Base-by-base conservation (phyloP, 768 basidiomycete species). In the Russula vinacea region DNA sequence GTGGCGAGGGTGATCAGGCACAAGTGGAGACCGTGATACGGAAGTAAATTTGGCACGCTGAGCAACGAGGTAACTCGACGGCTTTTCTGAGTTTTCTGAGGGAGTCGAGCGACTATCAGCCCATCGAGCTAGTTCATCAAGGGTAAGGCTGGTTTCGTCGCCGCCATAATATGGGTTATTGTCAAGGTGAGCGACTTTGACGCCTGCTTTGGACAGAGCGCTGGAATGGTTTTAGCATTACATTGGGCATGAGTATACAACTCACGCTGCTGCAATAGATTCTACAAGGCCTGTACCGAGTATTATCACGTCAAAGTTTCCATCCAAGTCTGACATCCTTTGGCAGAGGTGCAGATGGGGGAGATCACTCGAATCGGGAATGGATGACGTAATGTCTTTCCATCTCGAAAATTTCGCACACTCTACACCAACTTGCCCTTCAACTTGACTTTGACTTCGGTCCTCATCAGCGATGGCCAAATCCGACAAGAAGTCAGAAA, bases 261-360 rank as follows among this genome's bases (percentile, higher is more conserved):
- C 92, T 83, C 77, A 96, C 93, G 94, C 92, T 68, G 94, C 92
- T 56, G 83, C 75, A 40, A 98, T 92, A 13, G 93, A 93, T 71
- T 95, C 88, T 40, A 88, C 81, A 5, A 98, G 77, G 1, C 89
- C 90, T n/a, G 90, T 92, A 5, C 90, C 89, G 52, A 91, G 73
- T 45, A 92, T 77, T 44, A 88, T 78, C 35, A 83, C 83, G 67
- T 92, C 89, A 67, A 90, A 88, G 42, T 79, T 76, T 3, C 66
- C 66, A n/a, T 69, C 68, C 5, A 49, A 24, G 24, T 67, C 62
- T 45, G 62, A 26, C 58, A 67, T 65, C 13, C 35, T 35, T 7
- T 10, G 35, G 32, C 32, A 24, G 37, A 22, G 14, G 42, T 32
- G 17, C 8, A 7, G 42, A 44, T 14, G 44, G 14, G 8, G 5